A percentile compares a stretch with the other conserved stretches of the same genome.
These are phyloP conservation scores for Mayamaea pseudoterrestris DNA, from an alignment of 108 stramenopile species.

Conservation along the genomic window DNA sequence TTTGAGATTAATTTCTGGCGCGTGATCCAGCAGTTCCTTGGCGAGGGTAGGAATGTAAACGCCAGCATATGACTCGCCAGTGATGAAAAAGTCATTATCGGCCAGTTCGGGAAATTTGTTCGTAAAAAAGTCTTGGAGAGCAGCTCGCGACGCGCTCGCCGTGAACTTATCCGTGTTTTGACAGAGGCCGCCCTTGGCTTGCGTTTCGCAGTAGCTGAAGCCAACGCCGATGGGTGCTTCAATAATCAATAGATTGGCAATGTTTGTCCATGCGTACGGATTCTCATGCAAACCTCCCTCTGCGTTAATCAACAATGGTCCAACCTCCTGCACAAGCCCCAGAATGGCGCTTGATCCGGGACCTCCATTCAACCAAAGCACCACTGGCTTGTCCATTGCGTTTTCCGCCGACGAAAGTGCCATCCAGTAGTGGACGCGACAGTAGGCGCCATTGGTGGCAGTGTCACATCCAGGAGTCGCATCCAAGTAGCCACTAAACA, in stretches of 20 bases:
- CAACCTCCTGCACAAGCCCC: conserved; percentile 47
- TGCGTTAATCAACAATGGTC: conserved; percentile 41
- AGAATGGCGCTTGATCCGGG: conserved; percentile 31
- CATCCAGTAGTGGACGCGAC: conserved; percentile 47
- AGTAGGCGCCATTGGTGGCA: conserved; percentile 24
- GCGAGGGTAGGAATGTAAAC: conserved; percentile 84
- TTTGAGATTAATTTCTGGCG: conserved; percentile 19
- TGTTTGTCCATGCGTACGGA: conserved; percentile 55
- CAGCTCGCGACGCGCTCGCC: conserved; percentile 49
- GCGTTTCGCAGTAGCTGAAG: conserved; percentile 49
- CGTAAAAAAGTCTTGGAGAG: conserved; percentile 43
- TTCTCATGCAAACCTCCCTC: conserved; percentile 40
- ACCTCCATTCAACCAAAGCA: conserved; percentile 58
- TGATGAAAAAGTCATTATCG: conserved; percentile 58
- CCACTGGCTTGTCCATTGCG: conserved; percentile 14
- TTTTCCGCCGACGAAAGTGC: conserved; percentile 27
- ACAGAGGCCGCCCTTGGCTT: conserved; percentile 29
- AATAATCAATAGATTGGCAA: conserved; percentile 53
- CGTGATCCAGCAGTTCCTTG: conserved; percentile 42
- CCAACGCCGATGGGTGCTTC: conserved; percentile 84
- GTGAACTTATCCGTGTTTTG: conserved; percentile 65
- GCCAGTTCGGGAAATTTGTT: conserved; percentile 67
- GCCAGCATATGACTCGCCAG: conserved; percentile 80
- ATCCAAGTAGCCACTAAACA: conserved; percentile 43
- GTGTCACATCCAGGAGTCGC: conserved; percentile 38